Percentiles rank a stretch among this genome's conserved stretches.
phyloP scores from a whole-genome alignment of 2,329 filamentous ascomycete species.

The Trichoderma gracile region DNA sequence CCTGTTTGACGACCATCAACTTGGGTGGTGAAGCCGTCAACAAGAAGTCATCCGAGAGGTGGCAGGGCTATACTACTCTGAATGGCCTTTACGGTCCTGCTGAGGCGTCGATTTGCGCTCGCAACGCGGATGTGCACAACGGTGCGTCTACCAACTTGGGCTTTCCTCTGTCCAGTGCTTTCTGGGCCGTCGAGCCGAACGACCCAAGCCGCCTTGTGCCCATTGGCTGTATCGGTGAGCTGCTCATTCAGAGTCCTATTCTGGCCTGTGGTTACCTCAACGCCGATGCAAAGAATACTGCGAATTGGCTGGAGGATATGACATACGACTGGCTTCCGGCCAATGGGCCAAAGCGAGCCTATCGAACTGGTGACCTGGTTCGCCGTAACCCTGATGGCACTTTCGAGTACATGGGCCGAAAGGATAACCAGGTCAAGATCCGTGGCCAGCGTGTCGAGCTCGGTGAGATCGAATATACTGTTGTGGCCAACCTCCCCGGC shows the following conservation, averaged over 20 bases:
- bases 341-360: background rate
- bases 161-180: conserved; percentile 20
- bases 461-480: conserved; percentile 10
- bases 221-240: conserved; percentile 29
- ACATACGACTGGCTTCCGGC: conserved; percentile 17
- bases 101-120: conserved; percentile 21
- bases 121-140: conserved; percentile 9
- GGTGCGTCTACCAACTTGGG: conserved; percentile 22
- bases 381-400: conserved; percentile 11
- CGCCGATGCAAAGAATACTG: background rate
- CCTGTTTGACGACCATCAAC: background rate
- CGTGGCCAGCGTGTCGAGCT: conserved; percentile 17
- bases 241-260: conserved; percentile 29
- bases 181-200: conserved; percentile 29
- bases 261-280: conserved; percentile 29
- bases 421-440: conserved; percentile 18
- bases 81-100: conserved; percentile 21
- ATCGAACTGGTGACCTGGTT: conserved; percentile 15
- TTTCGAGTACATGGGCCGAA: conserved; percentile 9
- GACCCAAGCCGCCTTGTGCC: conserved; percentile 26
- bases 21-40: conserved; percentile 21
- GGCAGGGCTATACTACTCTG: conserved; percentile 1
- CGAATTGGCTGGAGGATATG: conserved; percentile 22
- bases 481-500: no score
- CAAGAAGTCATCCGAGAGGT: conserved; percentile 6